Base-by-base conservation (phyloP, 1,284 basidiomycete species). In the Ceratobasidium sp. region DNA sequence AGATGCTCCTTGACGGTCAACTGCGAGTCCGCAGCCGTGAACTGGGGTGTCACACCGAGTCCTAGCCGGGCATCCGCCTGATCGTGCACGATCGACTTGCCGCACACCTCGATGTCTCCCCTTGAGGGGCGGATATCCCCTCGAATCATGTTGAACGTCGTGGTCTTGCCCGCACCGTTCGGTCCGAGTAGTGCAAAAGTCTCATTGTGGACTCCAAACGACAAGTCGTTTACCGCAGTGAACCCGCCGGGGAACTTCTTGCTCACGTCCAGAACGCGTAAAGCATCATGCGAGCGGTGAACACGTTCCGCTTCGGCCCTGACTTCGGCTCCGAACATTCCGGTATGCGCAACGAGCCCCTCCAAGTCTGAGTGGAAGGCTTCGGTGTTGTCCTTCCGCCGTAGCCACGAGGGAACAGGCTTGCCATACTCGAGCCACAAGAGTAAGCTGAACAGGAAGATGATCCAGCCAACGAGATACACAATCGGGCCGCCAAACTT, bases 161-260 rank as follows among this genome's bases (percentile, higher is more conserved):
- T 92, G 2, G 90, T 93, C 80, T 93, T 93, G 0, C 82, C 90
- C 1, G 91, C 92, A 0, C 92, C 92, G 75, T 93, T 94, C 0
- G 92, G 91, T 2, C 92, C 92, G 14, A 93, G 83, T 74, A 94
- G 79, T 3, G 89, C 89, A 74, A 92, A 91, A 1, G 88, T 88
- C 57, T 91, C 85, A n/a, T 79, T 80, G 0, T 85, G 81, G 10
- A 93, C 88, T 0, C 87, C 88, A 76, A 93, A 88, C 72, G 86
- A 89, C 52, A 93, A 88, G 75, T 91, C 85, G 77, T 93, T 88
- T 0, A 93, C 90, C 0, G 90, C 91, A 43, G 82, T 86, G 39
- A 86, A 85, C 8, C 72, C 79, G 1, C 76, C 77, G 5, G 83
- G 82, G 74, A 88, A 93, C 1, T 85, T 80, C 79, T 93, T 93